Base-by-base conservation (phyloP, 139 green algal species). In the Picochlorum sp. region DNA sequence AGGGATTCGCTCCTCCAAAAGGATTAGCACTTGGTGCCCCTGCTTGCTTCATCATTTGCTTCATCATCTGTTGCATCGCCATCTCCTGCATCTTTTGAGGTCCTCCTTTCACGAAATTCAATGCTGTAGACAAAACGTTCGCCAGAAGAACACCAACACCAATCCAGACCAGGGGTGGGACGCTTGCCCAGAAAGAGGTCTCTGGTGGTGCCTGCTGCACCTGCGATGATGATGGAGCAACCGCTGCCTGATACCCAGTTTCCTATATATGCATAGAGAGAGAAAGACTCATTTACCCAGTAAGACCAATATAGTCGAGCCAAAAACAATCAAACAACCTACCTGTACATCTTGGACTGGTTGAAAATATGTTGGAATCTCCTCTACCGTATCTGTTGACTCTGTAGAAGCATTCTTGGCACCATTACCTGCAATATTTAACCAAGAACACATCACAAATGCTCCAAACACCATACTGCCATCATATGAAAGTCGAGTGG, bases 21-120 rank as follows among this genome's bases (percentile, higher is more conserved):
- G 68, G 68, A 50, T 46, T 70, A 13, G 34, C 68, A 7, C 61
- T 61, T 34, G 69, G 61, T 24, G 34, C 28, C 23, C 21, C 49
- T 15, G 66, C 66, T 60, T 78, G 71, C 60, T 78, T 78, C 66
- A 78, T 74, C 72, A 78, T 78, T 37, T 79, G 73, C 44, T 79
- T 58, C 73, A 79, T 75, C 60, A 71, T 67, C 49, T 65, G 49
- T 47, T 78, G 18, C 66, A 74, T 74, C 1, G 66, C 66, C 60
- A 70, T 62, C 44, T 71, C 21, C 59, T 78, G 72, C 66, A 78
- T 61, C 47, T 74, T 78, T 37, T 69, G 58, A 4, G 66, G 66
- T 13, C 66, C 72, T 23, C 66, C 72, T 49, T 62, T 62, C 7
- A 78, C 26, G 8, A 78, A 24, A 0, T 54, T 56, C 18, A 78